Percentiles rank a stretch among this genome's conserved stretches.
phyloP scores from a whole-genome alignment of 2,329 filamentous ascomycete genomes.

The Harringtonia aguacate region DNA sequence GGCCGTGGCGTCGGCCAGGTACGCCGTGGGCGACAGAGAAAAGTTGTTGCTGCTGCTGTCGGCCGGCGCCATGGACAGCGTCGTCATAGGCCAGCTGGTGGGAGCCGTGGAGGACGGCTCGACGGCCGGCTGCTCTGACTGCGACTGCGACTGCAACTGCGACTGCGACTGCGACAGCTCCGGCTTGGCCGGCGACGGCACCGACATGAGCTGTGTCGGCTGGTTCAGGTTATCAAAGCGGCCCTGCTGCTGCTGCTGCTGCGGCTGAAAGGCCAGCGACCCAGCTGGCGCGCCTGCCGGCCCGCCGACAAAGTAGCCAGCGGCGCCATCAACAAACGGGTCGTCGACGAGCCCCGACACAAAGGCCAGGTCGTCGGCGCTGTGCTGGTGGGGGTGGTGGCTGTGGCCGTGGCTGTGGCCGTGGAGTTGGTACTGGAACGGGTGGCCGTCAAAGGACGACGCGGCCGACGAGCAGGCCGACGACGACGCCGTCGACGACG shows the following conservation, averaged over 20 bases:
- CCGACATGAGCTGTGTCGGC: not conserved
- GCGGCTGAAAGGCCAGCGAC: not conserved
- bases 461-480: conserved; percentile 6
- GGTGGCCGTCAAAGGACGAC: not conserved
- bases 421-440: not conserved
- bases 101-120: too few relatives aligned
- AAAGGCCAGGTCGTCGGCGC: not conserved
- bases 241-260: too few relatives aligned
- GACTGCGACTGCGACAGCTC: not conserved
- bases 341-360: conserved; percentile 17
- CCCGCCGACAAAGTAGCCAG: not conserved
- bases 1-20: conserved; percentile 8
- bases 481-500: conserved; percentile 7
- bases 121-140: conserved; percentile 30
- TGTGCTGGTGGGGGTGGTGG: not conserved
- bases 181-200: not conserved
- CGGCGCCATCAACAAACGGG: conserved; percentile 15
- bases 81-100: conserved; percentile 4
- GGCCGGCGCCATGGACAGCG: too few relatives aligned
- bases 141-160: conserved; percentile 18
- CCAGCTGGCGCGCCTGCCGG: not conserved
- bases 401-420: conserved; percentile 1
- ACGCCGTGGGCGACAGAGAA: conserved; percentile 4
- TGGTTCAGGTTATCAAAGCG: not conserved
- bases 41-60: not conserved